Percentiles rank a stretch among this genome's conserved stretches.
phyloP scores from a whole-genome alignment of 331 rosid species.

The Erythrophleum ivorense region DNA sequence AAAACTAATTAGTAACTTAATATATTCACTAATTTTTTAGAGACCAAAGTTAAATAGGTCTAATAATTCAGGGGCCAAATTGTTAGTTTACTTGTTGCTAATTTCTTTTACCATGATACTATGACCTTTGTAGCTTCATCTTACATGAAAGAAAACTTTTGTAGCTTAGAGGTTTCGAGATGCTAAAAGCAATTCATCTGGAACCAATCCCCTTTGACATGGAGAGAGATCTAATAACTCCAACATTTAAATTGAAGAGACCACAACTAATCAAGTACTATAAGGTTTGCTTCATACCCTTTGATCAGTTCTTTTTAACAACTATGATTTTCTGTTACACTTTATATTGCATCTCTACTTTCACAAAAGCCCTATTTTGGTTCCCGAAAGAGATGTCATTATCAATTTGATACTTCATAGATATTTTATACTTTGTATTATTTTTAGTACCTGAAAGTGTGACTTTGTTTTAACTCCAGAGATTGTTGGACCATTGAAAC shows the following conservation, averaged over 20 bases:
- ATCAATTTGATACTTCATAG: not conserved
- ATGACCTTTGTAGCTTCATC: slow-evolving; percentile 3
- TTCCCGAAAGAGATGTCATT: not conserved
- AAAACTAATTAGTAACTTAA: not conserved
- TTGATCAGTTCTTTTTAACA: slow-evolving; percentile 4
- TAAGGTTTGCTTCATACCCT: slow-evolving; percentile 57
- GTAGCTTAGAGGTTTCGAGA: slow-evolving; percentile 94
- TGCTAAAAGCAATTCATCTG: slow-evolving; percentile 82
- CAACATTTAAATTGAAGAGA: slow-evolving; percentile 92
- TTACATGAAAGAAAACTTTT: slow-evolving; percentile 25
- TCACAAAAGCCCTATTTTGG: not conserved
- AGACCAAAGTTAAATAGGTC: not conserved
- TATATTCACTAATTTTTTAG: not conserved
- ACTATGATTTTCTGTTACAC: not conserved
- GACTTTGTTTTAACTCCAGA: not conserved
- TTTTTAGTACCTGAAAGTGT: not conserved
- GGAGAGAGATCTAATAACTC: slow-evolving; percentile 91
- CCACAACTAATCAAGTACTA: slow-evolving; percentile 72
- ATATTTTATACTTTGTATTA: too few species aligned
- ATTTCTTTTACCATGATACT: slow-evolving; percentile 19
- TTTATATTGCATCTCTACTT: not conserved
- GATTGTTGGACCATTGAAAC: not conserved
- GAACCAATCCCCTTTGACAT: slow-evolving; percentile 85
- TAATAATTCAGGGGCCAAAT: not conserved
- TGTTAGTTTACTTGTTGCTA: not conserved